Percentiles rank a stretch among this genome's conserved stretches.
These are phyloP conservation scores for Plasmodium blacklocki DNA, from an alignment of 169 alveolate genomes.

Conservation along the genomic window DNA sequence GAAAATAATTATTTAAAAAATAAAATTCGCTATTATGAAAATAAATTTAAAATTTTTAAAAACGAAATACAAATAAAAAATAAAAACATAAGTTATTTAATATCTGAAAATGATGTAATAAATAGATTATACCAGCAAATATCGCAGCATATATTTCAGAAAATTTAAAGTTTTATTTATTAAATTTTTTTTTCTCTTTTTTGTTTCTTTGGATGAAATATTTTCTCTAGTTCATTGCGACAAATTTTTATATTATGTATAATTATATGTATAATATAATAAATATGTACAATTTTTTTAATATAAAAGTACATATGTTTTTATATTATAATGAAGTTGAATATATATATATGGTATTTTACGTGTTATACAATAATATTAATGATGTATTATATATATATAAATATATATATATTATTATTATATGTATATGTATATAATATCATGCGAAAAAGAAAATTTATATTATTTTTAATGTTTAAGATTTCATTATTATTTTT, in stretches of 20 bases:
- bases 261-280: too few relatives aligned
- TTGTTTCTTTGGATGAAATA: neutral
- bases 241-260: too few relatives aligned
- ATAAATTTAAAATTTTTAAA: slow-evolving; percentile 19
- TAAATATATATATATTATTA: too few relatives aligned
- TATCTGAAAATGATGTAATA: slow-evolving; percentile 32
- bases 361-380: too few relatives aligned
- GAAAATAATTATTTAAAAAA: slow-evolving; percentile 49
- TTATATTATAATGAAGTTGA: too few relatives aligned
- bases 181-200: neutral
- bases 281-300: too few relatives aligned
- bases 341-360: too few relatives aligned
- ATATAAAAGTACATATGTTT: too few relatives aligned
- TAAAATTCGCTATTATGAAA: slow-evolving; percentile 19
- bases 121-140: slow-evolving; percentile 36
- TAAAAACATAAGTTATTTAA: slow-evolving; percentile 26
- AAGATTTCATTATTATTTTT: neutral
- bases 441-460: neutral
- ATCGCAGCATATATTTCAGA: neutral
- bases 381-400: too few relatives aligned
- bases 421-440: too few relatives aligned
- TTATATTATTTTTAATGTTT: neutral
- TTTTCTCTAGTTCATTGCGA: neutral
- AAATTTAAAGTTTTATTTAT: neutral
- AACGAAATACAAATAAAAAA: slow-evolving; percentile 33